Percentiles rank a stretch among this genome's conserved stretches.
Evolutionary conservation across 768 basidiomycete genomes (phyloP).

Genomic region (Mycena maculata): DNA sequence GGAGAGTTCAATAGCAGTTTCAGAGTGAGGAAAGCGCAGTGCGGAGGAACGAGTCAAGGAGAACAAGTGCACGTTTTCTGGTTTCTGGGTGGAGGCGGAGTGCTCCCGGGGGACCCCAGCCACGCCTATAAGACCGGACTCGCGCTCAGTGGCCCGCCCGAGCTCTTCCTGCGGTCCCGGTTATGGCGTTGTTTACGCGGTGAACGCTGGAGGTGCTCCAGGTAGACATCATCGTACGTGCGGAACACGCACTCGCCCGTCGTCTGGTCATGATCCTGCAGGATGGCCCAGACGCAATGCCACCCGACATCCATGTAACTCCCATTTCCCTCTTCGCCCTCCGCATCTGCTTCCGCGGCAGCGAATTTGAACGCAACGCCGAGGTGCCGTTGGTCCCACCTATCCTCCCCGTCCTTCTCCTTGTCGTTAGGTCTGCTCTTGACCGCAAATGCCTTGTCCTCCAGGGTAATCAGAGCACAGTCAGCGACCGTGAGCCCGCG

Average conservation of each 20-base stretch:
- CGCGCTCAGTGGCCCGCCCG: not conserved
- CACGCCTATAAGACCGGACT: too few relatives aligned
- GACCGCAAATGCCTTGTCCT: constrained; percentile 68
- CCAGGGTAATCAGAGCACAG: constrained; percentile 64
- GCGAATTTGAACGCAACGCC: constrained; percentile 67
- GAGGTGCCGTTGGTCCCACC: constrained; percentile 61
- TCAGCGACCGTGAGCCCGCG: constrained; percentile 59
- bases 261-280: constrained; percentile 60
- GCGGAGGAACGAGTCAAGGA: too few relatives aligned
- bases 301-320: constrained; percentile 51
- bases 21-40: too few relatives aligned
- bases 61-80: too few relatives aligned
- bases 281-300: constrained; percentile 76
- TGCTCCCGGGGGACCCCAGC: too few relatives aligned
- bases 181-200: constrained; percentile 49
- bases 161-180: constrained; percentile 28
- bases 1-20: too few relatives aligned
- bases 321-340: too few relatives aligned
- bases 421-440: constrained; percentile 47
- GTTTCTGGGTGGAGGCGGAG: too few relatives aligned
- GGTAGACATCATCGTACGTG: constrained; percentile 71
- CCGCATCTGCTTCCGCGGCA: constrained; percentile 46
- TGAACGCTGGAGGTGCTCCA: constrained; percentile 57
- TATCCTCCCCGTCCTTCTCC: constrained; percentile 44
- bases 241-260: constrained; percentile 60